phyloP scores from a whole-genome alignment of 176 grass and related monocot species.

The Triticum urartu region DNA sequence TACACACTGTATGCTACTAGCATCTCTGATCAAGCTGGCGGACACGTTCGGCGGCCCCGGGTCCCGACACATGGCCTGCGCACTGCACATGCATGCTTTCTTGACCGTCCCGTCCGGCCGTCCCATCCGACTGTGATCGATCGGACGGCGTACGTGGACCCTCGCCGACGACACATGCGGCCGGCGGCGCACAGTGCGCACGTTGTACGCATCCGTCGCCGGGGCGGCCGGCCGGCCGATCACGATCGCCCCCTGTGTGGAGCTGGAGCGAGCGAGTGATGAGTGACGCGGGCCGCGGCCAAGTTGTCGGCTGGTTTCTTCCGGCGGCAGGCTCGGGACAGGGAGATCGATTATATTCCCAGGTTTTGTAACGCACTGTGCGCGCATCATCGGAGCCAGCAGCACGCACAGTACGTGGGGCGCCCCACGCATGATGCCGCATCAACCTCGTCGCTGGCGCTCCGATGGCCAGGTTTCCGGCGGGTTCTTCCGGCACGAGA shows the following conservation, averaged over 20 bases:
- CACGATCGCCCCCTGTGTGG: too few species aligned
- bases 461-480: conserved; percentile 12
- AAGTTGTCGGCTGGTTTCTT: not conserved
- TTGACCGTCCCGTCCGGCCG: too few species aligned
- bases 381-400: not conserved
- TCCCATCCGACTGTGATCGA: conserved; percentile 37
- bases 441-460: not conserved
- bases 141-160: conserved; percentile 19
- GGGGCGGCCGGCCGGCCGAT: too few species aligned
- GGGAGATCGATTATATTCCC: not conserved
- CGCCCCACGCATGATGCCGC: not conserved
- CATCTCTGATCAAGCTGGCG: not conserved
- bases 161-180: not conserved
- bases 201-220: too few species aligned
- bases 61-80: not conserved
- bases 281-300: too few species aligned
- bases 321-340: too few species aligned
- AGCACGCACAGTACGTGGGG: not conserved
- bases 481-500: not conserved
- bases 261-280: too few species aligned
- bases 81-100: conserved; percentile 17
- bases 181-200: not conserved
- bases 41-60: not conserved
- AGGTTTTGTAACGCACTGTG: not conserved
- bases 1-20: too few species aligned